Percentiles rank a stretch among this genome's conserved stretches.
Conservation (phyloP, 2,329 filamentous ascomycete species). For the Paramyrothecium roridum region DNA sequence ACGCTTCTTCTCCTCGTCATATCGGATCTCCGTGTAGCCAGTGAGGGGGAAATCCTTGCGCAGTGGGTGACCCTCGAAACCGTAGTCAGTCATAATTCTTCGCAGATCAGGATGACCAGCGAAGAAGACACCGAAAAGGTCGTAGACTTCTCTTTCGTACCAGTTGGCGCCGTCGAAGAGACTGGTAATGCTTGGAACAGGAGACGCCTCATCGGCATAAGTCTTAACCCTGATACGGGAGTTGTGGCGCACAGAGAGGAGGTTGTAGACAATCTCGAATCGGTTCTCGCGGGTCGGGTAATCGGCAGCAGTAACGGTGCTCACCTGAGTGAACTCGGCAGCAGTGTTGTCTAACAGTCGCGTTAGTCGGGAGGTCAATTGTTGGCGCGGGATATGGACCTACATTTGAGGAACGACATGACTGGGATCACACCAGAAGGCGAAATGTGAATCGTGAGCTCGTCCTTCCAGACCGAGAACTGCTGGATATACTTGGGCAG, state of each 20-base stretch:
- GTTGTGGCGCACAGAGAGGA: slow-evolving; percentile 94
- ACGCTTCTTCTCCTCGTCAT: slow-evolving; percentile 99
- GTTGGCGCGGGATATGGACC: slow-evolving; percentile 10
- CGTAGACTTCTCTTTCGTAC: slow-evolving; percentile 98
- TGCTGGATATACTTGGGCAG: slow-evolving; percentile 98
- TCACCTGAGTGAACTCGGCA: slow-evolving; percentile 92
- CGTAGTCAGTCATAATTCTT: slow-evolving; percentile 99
- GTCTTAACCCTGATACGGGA: slow-evolving; percentile 97
- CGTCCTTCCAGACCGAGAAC: slow-evolving; percentile 99
- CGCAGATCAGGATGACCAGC: slow-evolving; percentile 90
- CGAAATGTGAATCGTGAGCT: slow-evolving; percentile 90
- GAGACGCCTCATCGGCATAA: slow-evolving; percentile 93
- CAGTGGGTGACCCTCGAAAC: slow-evolving; percentile 95
- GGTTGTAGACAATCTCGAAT: slow-evolving; percentile 97
- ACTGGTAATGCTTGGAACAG: slow-evolving; percentile 81
- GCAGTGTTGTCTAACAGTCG: slow-evolving; percentile 74
- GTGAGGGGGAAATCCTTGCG: slow-evolving; percentile 98
- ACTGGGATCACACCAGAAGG: slow-evolving; percentile 86
- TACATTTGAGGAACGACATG: slow-evolving; percentile 87
- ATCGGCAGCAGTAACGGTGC: slow-evolving; percentile 90
- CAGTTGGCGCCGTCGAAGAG: slow-evolving; percentile 96
- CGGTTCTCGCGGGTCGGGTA: slow-evolving; percentile 93
- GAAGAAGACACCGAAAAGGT: slow-evolving; percentile 97
- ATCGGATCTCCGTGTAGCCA: slow-evolving; percentile 96
- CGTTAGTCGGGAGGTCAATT: no score